phyloP scores from a whole-genome alignment of 768 basidiomycete species.

The Termitomyces sp. region DNA sequence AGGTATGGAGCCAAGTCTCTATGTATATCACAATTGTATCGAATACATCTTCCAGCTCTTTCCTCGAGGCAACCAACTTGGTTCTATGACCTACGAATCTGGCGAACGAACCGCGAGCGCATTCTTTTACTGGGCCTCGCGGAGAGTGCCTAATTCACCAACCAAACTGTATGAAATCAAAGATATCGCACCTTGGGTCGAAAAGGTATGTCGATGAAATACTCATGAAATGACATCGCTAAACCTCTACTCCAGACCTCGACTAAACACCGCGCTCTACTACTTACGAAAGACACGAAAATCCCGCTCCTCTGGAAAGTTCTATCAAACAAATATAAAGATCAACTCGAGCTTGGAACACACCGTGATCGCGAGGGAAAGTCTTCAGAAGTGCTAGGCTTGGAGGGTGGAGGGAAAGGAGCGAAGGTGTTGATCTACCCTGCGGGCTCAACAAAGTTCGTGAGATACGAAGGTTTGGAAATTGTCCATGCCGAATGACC shows the following conservation, averaged over 20 bases:
- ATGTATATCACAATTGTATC: neutral
- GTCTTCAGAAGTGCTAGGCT: slow-evolving; percentile 55
- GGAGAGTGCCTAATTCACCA: slow-evolving; percentile 70
- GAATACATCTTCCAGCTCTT: slow-evolving; percentile 49
- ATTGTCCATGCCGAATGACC: neutral
- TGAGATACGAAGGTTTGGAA: slow-evolving; percentile 65
- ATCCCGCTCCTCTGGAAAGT: slow-evolving; percentile 81
- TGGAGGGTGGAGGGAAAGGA: slow-evolving; percentile 49
- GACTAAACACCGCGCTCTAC: slow-evolving; percentile 52
- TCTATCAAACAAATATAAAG: slow-evolving; percentile 68
- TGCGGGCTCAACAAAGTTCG: slow-evolving; percentile 49
- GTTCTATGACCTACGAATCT: slow-evolving; percentile 62
- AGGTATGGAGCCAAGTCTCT: slow-evolving; percentile 39
- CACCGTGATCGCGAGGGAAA: slow-evolving; percentile 66
- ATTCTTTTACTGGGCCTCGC: slow-evolving; percentile 73
- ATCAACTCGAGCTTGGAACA: slow-evolving; percentile 57
- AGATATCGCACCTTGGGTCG: slow-evolving; percentile 66
- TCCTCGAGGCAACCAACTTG: slow-evolving; percentile 66
- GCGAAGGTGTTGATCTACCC: slow-evolving; percentile 74
- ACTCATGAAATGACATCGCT: no score
- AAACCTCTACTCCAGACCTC: slow-evolving; percentile 18
- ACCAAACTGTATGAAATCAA: slow-evolving; percentile 53
- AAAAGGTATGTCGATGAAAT: slow-evolving; percentile 47
- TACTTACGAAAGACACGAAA: slow-evolving; percentile 73
- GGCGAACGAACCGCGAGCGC: slow-evolving; percentile 68